Conservation (phyloP, 495 filamentous ascomycete species). For the Talaromyces liani region DNA sequence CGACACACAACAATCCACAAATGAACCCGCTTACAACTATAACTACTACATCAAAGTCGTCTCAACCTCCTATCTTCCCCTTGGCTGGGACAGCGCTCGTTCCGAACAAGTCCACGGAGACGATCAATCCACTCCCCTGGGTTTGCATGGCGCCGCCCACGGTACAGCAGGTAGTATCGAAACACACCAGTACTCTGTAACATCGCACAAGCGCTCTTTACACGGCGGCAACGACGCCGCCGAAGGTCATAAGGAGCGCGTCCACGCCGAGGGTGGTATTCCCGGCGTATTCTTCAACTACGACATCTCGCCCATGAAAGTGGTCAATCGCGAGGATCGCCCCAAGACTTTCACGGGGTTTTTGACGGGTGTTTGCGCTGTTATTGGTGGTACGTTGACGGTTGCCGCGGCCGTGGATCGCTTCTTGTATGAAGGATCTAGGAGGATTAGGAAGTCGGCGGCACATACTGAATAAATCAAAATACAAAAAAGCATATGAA, state of each 20-base stretch:
- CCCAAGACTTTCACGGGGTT: constrained; percentile 84
- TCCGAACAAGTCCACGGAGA: constrained; percentile 38
- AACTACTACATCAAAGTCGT: constrained; percentile 99
- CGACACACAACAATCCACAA: constrained; percentile 63
- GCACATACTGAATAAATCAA: constrained; percentile 4
- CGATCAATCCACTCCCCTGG: constrained; percentile 51
- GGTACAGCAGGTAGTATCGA: constrained; percentile 73
- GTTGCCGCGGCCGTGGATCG: constrained; percentile 92
- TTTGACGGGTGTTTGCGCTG: constrained; percentile 85
- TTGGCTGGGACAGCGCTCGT: constrained; percentile 63
- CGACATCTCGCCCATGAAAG: constrained; percentile 99
- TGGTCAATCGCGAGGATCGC: constrained; percentile 90
- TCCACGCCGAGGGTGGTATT: constrained; percentile 85
- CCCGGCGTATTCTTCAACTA: constrained; percentile 98
- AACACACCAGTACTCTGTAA: constrained; percentile 97
- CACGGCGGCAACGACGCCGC: constrained; percentile 70
- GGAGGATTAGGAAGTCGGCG: constrained; percentile 70
- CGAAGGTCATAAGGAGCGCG: constrained; percentile 81
- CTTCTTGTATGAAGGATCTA: constrained; percentile 80
- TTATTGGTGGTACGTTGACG: constrained; percentile 90
- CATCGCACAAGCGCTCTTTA: constrained; percentile 84
- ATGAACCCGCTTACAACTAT: constrained; percentile 82
- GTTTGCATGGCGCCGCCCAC: constrained; percentile 49
- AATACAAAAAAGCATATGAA: not conserved
- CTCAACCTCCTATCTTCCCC: constrained; percentile 83